phyloP scores from a whole-genome alignment of 1,139 yeast genomes.

The Petasospora fabianii region DNA sequence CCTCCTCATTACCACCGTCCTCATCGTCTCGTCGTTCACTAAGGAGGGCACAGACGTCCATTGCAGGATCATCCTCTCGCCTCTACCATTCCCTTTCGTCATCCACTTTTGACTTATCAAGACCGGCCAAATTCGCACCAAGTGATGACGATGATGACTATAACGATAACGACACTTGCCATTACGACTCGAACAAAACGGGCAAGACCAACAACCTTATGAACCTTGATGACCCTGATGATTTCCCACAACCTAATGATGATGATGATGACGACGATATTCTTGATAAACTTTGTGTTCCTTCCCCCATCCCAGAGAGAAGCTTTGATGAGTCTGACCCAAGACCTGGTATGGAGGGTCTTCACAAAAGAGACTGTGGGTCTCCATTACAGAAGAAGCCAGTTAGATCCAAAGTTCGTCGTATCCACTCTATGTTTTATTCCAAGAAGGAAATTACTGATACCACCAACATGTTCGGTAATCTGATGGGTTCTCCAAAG shows the following conservation, averaged over 20 bases:
- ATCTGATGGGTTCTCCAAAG: conserved; percentile 22
- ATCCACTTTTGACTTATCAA: conserved; percentile 15
- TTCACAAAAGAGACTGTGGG: conserved; percentile 28
- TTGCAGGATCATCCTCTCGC: conserved; percentile 11
- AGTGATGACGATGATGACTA: conserved; percentile 10
- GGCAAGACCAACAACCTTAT: conserved; percentile 5
- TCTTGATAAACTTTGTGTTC: conserved; percentile 27
- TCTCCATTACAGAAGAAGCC: conserved; percentile 31
- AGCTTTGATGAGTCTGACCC: conserved; percentile 2
- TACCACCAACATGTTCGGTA: conserved; percentile 26
- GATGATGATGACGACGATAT: conserved; percentile 9
- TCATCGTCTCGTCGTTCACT: conserved; percentile 12
- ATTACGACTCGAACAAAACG: conserved; percentile 10
- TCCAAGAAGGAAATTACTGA: conserved; percentile 36
- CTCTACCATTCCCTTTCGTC: conserved; percentile 20
- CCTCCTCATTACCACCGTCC: too few relatives aligned
- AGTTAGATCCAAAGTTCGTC: conserved; percentile 40
- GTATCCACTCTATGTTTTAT: conserved; percentile 69
- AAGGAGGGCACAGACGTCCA: conserved; percentile 22
- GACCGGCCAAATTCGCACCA: conserved; percentile 3
- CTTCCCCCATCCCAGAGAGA: conserved; percentile 27
- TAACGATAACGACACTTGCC: conserved; percentile 9
- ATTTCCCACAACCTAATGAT: neutral
- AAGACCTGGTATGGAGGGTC: conserved; percentile 1
- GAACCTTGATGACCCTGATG: conserved; percentile 10